phyloP scores from a whole-genome alignment of 2,329 filamentous ascomycete genomes.

The Talaromyces funiculosus region DNA sequence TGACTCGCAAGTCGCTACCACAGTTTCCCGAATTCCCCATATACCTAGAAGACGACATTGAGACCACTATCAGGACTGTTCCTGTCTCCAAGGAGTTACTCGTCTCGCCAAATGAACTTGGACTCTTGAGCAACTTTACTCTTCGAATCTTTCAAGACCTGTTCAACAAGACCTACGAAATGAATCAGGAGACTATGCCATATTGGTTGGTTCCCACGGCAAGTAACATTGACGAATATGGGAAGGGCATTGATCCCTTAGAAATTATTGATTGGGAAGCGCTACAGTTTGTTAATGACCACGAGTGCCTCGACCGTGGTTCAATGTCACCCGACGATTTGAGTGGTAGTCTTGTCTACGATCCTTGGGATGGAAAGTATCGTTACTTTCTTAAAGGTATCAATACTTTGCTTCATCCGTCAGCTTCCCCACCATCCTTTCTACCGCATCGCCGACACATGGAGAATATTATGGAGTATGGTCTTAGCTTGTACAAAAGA shows the following conservation, averaged over 20 bases:
- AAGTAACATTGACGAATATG: constrained; percentile 8
- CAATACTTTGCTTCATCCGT: constrained; percentile 27
- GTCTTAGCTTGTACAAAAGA: constrained; percentile 66
- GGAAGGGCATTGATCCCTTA: constrained; percentile 6
- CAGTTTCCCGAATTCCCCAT: constrained; percentile 62
- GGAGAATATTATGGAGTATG: constrained; percentile 75
- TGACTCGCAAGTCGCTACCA: constrained; percentile 64
- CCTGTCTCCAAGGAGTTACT: constrained; percentile 35
- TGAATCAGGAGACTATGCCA: constrained; percentile 58
- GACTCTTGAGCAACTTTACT: constrained; percentile 64
- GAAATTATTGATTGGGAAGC: constrained; percentile 42
- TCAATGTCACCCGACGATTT: constrained; percentile 38
- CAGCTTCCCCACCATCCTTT: constrained; percentile 30
- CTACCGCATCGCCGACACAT: constrained; percentile 38
- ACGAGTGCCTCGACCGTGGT: constrained; percentile 44
- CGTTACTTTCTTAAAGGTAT: constrained; percentile 50
- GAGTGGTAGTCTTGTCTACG: constrained; percentile 49
- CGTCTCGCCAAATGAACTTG: constrained; percentile 40
- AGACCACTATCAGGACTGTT: constrained; percentile 53
- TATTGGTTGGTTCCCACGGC: constrained; percentile 72
- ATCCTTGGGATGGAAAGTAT: constrained; percentile 52
- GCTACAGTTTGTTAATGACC: constrained; percentile 31
- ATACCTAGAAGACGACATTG: constrained; percentile 60
- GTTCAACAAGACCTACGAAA: constrained; percentile 80
- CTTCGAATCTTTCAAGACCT: constrained; percentile 72